Evolutionary conservation across 78 protist species (phyloP), one percentile per base, ranked within the genome.

Genomic region (Dictyostelium purpureum): DNA sequence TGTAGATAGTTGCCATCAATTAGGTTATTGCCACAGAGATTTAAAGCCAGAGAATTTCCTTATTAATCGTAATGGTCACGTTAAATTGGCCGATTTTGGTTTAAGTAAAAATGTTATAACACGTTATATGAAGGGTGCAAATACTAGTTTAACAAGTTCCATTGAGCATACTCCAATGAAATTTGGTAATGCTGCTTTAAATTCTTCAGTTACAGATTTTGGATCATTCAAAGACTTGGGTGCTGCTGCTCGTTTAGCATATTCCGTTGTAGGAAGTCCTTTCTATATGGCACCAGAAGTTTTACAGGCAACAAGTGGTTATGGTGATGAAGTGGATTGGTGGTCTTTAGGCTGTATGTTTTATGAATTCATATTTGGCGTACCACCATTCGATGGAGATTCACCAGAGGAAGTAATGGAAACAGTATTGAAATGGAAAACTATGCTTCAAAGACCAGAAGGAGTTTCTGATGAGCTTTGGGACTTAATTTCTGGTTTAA

Each of bases 41-140:
- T 82, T 98, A 35, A 98, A 97, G 35, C 99, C 99, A 11, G 98
- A 97, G 6, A 98, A 98, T 74, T 78, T 98, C n/a, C 96, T 97
- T 26, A 96, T 97, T 28, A 87, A 69, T 63, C n/a, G 26, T 12
- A 33, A 77, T 14, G 99, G 99, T 0, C 98, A 97, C 57, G 43
- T 97, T 16, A 97, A 96, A 73, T 73, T 97, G 35, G 93, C 98
- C 5, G 99, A 98, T 89, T 97, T 97, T 40, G 99, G 99, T 16
- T 89, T 98, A 1, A 88, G 98, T 18, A 97, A 97, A 76, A 83
- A 92, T 38, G 88, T 81, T 14, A 26, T 94, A 0, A 75, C 95
- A 12, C 45, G 87, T 1, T 79, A 66, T 57, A 7, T 24, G 19
- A 66, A 28, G 16, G 66, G 77, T 1, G 40, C 79, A 21, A 26